These are phyloP conservation scores for Botrytis galanthina DNA, from an alignment of 2,329 filamentous ascomycete species.

Conservation along the genomic window DNA sequence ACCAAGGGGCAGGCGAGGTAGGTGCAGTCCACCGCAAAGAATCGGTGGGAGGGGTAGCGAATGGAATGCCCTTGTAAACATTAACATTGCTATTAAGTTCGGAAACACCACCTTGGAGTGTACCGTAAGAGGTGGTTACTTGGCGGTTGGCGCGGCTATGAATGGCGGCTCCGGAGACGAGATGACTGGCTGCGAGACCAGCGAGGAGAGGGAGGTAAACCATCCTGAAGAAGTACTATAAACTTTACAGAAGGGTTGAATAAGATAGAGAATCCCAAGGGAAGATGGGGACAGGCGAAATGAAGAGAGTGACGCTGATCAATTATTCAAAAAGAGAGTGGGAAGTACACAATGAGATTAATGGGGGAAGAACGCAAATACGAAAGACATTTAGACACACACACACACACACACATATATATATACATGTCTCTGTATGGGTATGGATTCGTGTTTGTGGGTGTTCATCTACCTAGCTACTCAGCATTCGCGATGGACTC, in stretches of 20 bases:
- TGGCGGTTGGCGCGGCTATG: background rate
- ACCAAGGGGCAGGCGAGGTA: slow-evolving; percentile 11
- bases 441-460: background rate
- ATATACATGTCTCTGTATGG: background rate
- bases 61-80: slow-evolving; percentile 24
- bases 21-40: slow-evolving; percentile 22
- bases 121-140: background rate
- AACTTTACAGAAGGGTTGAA: background rate
- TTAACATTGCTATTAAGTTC: slow-evolving; percentile 16
- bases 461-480: background rate
- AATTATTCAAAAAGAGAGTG: background rate
- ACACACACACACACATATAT: too few species aligned
- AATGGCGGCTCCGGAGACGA: background rate
- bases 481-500: background rate
- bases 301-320: background rate
- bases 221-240: background rate
- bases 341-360: background rate
- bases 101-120: slow-evolving; percentile 19
- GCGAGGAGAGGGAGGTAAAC: background rate
- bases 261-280: background rate
- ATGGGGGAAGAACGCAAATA: background rate
- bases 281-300: background rate
- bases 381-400: background rate
- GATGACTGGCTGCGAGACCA: background rate
- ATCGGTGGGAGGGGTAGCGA: slow-evolving; percentile 20